These are phyloP conservation scores for Tricladium varicosporioides DNA, from an alignment of 2,329 filamentous ascomycete species.

Conservation along the genomic window DNA sequence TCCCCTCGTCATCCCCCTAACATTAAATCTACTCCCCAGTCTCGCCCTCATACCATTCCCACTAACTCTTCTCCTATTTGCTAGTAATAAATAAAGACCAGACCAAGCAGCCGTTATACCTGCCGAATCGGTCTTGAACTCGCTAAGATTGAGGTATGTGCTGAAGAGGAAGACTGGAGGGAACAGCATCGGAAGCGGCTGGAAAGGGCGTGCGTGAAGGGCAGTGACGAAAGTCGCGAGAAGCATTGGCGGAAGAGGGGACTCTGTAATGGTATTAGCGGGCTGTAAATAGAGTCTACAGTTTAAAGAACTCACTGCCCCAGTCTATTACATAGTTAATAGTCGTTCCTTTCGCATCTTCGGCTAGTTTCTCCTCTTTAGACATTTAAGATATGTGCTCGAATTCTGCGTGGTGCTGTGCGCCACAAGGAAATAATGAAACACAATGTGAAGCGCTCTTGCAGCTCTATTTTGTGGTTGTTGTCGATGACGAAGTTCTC, in stretches of 20 bases:
- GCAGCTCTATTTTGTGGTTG: no score
- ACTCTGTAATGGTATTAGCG: slow-evolving; percentile 44
- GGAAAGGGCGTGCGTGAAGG: slow-evolving; percentile 65
- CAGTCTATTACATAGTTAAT: slow-evolving; percentile 47
- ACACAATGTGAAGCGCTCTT: not conserved
- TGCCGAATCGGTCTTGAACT: slow-evolving; percentile 61
- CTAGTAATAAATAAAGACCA: slow-evolving; percentile 62
- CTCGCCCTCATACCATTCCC: slow-evolving; percentile 31
- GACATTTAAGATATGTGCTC: slow-evolving; percentile 20
- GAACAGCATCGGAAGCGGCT: slow-evolving; percentile 64
- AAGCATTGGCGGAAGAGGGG: slow-evolving; percentile 60
- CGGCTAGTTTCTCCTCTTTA: slow-evolving; percentile 19
- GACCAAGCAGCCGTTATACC: slow-evolving; percentile 65
- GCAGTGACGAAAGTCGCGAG: slow-evolving; percentile 65
- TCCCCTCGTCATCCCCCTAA: slow-evolving; percentile 50
- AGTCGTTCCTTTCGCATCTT: slow-evolving; percentile 38
- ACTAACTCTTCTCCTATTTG: slow-evolving; percentile 47
- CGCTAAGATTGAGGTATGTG: slow-evolving; percentile 62
- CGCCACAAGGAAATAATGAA: not conserved
- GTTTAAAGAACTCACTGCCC: slow-evolving; percentile 44
- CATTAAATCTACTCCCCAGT: slow-evolving; percentile 46
- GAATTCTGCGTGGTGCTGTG: not conserved
- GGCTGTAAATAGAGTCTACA: not conserved
- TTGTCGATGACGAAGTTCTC: not conserved
- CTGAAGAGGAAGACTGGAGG: slow-evolving; percentile 64